Evolutionary conservation across 495 filamentous ascomycete genomes (phyloP), one percentile per base, ranked within the genome.

Genomic region (Aspergillus cavernicola): DNA sequence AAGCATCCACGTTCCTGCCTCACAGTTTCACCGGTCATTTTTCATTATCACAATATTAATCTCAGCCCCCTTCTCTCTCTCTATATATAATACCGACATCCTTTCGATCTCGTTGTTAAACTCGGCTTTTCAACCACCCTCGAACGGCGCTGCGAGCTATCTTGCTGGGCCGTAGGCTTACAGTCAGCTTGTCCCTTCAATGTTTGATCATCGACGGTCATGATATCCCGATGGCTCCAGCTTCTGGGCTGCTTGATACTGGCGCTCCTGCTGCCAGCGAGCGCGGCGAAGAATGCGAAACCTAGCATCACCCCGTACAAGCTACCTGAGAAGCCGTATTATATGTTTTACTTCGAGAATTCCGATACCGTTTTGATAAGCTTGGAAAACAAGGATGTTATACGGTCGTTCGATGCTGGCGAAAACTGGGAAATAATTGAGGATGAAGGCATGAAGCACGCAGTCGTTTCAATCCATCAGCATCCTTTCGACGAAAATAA

Each of bases 341-440:
- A 81, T 62, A 74, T 96, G 42, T 83, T 86, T 72, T 98, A 95
- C 69, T 97, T 98, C 61, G 81, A 90, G 52, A 87, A 88, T 61
- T 89, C 88, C 24, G 86, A 95, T 63, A 83, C 87, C 40, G 70
- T 91, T 45, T 68, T 93, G 22, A 79, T 87, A 55, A 86, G 88
- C 61, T 33, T 58, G 1, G 59, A 66, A 6, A 69, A 72, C 9
- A 74, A 77, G 29, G 81, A 78, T 35, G 71, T 92, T 19, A 84
- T 82, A 52, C 81, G 86, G 38, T 95, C 92, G 32, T 75, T 77
- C 39, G 85, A 96, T 69, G 89, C 86, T 5, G 93, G 93, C 46
- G 77, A 77, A 40, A 77, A 68, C 33, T 98, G 92, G 92, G 67
- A 78, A 4, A 68, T 73, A 32, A 72, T 90, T 39, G 70, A 85